Conservation (phyloP, 768 basidiomycete species). For the Boletus speciosus region DNA sequence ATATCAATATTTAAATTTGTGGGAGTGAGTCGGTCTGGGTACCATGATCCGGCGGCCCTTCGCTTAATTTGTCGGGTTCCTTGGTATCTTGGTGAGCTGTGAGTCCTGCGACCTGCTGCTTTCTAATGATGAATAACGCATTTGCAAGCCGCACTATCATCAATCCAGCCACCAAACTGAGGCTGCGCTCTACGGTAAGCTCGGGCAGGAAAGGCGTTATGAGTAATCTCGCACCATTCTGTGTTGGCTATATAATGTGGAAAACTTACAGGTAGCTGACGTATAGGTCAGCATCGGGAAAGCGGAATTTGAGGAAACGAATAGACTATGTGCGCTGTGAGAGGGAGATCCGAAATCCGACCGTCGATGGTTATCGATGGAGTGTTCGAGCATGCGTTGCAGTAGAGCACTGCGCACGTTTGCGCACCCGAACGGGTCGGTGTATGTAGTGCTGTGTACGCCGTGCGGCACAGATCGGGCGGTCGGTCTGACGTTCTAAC, state of each 20-base stretch:
- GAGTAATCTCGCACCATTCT: background rate
- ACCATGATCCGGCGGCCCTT: background rate
- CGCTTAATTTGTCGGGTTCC: background rate
- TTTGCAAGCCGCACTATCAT: background rate
- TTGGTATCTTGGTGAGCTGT: background rate
- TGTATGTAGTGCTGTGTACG: background rate
- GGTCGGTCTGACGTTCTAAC: slow-evolving; percentile 17
- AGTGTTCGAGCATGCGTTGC: background rate
- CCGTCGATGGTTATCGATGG: background rate
- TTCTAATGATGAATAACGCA: background rate
- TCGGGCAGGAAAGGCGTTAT: background rate
- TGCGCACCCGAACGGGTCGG: background rate
- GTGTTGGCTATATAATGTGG: too few species aligned
- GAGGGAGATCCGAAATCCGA: background rate
- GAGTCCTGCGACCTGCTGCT: background rate
- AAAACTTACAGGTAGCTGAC: too few species aligned
- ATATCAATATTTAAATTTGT: background rate
- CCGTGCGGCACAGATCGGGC: slow-evolving; percentile 13
- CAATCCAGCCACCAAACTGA: background rate
- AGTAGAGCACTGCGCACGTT: slow-evolving; percentile 7
- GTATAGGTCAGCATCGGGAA: background rate
- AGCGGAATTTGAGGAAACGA: too few species aligned
- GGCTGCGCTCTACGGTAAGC: background rate
- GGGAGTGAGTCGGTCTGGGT: background rate
- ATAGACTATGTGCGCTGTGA: too few species aligned